Base-by-base conservation (phyloP, 2,329 filamentous ascomycete species). In the Penicillium sp. region DNA sequence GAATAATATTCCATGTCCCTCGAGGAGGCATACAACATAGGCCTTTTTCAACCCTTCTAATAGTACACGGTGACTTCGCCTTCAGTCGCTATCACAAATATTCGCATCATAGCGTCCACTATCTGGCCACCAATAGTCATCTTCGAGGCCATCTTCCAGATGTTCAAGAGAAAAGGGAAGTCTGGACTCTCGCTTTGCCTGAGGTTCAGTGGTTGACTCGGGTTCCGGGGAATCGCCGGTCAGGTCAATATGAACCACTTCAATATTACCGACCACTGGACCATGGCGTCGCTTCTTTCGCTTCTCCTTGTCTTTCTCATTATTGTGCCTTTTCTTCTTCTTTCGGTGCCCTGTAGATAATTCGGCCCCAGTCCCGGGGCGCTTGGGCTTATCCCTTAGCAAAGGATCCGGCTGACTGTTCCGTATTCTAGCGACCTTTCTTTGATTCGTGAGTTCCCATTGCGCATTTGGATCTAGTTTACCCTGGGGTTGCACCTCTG, bases 101-200 rank as follows among this genome's bases (percentile, higher is more conserved):
- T 75, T 75, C 0, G 73, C 64, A 51, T 75, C 66, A 10, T 75
- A 64, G 25, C 60, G 50, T 10, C 64, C 55, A 53, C 67, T 72
- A n/a, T 64, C 64, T 16, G 73, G 75, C 68, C 72, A 77, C 75
- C 75, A 77, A 53, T 69, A 67, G 50, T 77, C 74, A 21, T 77
- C 72, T 46, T 71, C 69, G 2, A 70, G 31, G 11, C 33, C 31
- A n/a, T 54, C 44, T 37, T 54, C 43, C n/a, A 29, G 19, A 10
- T 43, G 23, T 33, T 46, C 21, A 23, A 11, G 21, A 13, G n/a
- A 19, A 21, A 5, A 37, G 21, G 19, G 14, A 14, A 26, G 9
- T 39, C 43, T 35, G 4, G 11, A 8, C 11, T 29, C 19, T 42
- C 39, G 39, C 19, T 23, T 42, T 42, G 27, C 5, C 19, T 19